These are phyloP conservation scores for Ensete glaucum DNA, from an alignment of 176 grass and related monocot species.

Conservation along the genomic window DNA sequence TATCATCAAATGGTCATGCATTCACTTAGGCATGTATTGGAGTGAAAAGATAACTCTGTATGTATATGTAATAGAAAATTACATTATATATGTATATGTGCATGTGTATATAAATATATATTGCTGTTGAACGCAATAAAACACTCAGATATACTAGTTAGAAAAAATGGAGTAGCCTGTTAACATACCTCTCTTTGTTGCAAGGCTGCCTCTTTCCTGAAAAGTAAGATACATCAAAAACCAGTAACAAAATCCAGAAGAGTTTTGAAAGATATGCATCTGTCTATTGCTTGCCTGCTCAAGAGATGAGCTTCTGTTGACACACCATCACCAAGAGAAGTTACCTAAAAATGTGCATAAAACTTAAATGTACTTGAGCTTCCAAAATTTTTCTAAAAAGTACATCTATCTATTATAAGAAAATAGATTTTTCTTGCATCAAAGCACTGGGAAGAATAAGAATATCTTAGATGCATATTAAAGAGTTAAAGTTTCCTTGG, in stretches of 20 bases:
- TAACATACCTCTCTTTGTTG: slow-evolving; percentile 57
- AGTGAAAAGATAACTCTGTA: too few species aligned
- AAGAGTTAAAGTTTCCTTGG: background rate
- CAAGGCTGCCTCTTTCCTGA: slow-evolving; percentile 61
- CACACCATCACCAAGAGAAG: slow-evolving; percentile 38
- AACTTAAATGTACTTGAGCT: background rate
- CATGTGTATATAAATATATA: too few species aligned
- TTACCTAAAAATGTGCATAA: slow-evolving; percentile 32
- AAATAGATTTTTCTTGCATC: background rate
- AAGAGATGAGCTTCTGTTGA: slow-evolving; percentile 38
- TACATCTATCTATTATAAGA: background rate
- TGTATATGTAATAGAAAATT: too few species aligned
- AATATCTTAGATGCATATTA: background rate
- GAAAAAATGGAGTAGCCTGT: background rate
- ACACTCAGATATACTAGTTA: background rate
- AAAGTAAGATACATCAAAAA: slow-evolving; percentile 32
- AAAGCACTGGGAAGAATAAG: background rate
- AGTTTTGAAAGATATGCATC: slow-evolving; percentile 14
- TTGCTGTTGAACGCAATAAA: background rate
- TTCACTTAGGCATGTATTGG: too few species aligned
- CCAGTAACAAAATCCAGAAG: slow-evolving; percentile 16
- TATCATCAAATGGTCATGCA: too few species aligned
- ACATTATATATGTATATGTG: too few species aligned
- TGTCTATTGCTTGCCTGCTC: slow-evolving; percentile 33
- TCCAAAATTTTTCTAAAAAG: background rate